Evolutionary conservation across 2,329 filamentous ascomycete genomes (phyloP).

Genomic region (Sphaerostilbella broomeana): DNA sequence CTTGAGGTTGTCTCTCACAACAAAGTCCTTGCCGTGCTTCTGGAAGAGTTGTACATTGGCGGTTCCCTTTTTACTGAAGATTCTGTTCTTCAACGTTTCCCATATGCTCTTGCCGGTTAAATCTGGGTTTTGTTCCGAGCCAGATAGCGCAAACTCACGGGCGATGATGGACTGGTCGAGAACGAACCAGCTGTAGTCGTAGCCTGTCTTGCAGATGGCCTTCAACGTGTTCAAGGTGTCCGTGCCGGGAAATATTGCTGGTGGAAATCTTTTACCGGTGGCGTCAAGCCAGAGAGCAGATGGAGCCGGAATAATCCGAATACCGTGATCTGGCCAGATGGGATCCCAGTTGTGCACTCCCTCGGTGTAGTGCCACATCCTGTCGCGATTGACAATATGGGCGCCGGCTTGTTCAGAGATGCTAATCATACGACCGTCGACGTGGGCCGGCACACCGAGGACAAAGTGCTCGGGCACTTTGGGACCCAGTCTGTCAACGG

Average conservation of each 20-base stretch:
- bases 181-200: constrained; percentile 60
- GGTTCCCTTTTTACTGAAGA: constrained; percentile 48
- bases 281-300: constrained; percentile 59
- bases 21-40: constrained; percentile 52
- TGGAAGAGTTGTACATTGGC: constrained; percentile 51
- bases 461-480: constrained; percentile 51
- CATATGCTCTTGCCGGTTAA: constrained; percentile 51
- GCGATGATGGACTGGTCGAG: constrained; percentile 52
- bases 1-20: constrained; percentile 49
- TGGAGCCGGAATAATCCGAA: constrained; percentile 53
- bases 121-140: constrained; percentile 58
- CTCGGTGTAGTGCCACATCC: constrained; percentile 63
- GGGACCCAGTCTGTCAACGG: constrained; percentile 49
- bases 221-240: constrained; percentile 53
- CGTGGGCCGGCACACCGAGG: constrained; percentile 54
- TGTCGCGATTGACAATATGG: constrained; percentile 51
- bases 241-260: constrained; percentile 49
- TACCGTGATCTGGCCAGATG: constrained; percentile 56
- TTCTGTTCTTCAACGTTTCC: constrained; percentile 40
- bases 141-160: constrained; percentile 56
- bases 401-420: constrained; percentile 49
- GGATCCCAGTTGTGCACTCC: constrained; percentile 55
- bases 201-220: constrained; percentile 53
- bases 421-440: constrained; percentile 57
- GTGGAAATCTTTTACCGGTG: constrained; percentile 50